Evolutionary conservation across 1,284 basidiomycete genomes (phyloP).

Genomic region (Meira nashicola): DNA sequence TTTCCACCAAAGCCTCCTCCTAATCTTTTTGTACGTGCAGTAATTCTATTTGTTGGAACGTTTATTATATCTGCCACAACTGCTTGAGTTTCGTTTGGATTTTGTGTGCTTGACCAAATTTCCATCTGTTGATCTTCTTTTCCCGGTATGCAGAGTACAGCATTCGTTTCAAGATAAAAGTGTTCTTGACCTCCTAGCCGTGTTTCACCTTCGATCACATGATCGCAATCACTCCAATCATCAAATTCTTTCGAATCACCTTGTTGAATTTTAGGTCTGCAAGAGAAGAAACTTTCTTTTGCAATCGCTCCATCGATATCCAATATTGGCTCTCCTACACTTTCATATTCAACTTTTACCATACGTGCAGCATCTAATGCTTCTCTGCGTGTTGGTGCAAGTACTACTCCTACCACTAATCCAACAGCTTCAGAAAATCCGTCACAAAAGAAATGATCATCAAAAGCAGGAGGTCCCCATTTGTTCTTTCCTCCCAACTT

Average conservation of each 20-base stretch:
- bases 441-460: slow-evolving; percentile 53
- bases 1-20: slow-evolving; percentile 54
- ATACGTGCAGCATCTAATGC: slow-evolving; percentile 50
- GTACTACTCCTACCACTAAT: slow-evolving; percentile 50
- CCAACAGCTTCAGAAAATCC: slow-evolving; percentile 50
- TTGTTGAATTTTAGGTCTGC: slow-evolving; percentile 33
- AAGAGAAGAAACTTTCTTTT: slow-evolving; percentile 36
- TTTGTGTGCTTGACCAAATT: slow-evolving; percentile 52
- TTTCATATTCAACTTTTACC: slow-evolving; percentile 53
- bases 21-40: slow-evolving; percentile 48
- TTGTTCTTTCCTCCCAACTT: slow-evolving; percentile 43
- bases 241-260: slow-evolving; percentile 27
- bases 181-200: slow-evolving; percentile 51
- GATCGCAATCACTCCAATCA: slow-evolving; percentile 31
- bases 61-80: slow-evolving; percentile 51
- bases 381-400: slow-evolving; percentile 51
- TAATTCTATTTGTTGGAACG: slow-evolving; percentile 50
- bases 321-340: slow-evolving; percentile 46
- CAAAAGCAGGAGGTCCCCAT: slow-evolving; percentile 52
- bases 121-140: slow-evolving; percentile 53
- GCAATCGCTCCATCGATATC: slow-evolving; percentile 53
- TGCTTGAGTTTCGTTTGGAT: slow-evolving; percentile 51
- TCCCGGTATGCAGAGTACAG: slow-evolving; percentile 50
- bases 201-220: slow-evolving; percentile 45
- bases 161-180: slow-evolving; percentile 51